A percentile compares a stretch with the other conserved stretches of the same genome.
These are phyloP conservation scores for Geoglossum cookeanum DNA, from an alignment of 2,329 filamentous ascomycete species.

Conservation along the genomic window DNA sequence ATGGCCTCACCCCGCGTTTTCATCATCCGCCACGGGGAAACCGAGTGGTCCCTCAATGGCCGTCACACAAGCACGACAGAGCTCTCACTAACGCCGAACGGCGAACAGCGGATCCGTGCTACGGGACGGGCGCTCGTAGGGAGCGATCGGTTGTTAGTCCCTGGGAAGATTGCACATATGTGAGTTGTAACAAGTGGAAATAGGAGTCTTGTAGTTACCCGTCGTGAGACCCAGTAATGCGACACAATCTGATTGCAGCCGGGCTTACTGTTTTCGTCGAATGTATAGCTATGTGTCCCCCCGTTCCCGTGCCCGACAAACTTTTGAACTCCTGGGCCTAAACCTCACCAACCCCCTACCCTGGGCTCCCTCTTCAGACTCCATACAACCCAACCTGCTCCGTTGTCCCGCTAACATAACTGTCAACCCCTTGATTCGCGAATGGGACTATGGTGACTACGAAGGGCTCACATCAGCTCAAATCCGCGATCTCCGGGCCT, in stretches of 20 bases:
- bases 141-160: slow-evolving; percentile 66
- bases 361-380: slow-evolving; percentile 16
- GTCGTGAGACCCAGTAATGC: neutral
- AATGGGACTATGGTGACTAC: slow-evolving; percentile 81
- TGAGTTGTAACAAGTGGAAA: slow-evolving; percentile 24
- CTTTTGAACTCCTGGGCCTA: slow-evolving; percentile 72
- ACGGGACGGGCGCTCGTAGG: slow-evolving; percentile 76
- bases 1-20: slow-evolving; percentile 44
- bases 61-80: slow-evolving; percentile 74
- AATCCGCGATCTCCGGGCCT: slow-evolving; percentile 39
- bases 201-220: slow-evolving; percentile 4
- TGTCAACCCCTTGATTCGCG: slow-evolving; percentile 52
- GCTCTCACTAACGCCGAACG: slow-evolving; percentile 64
- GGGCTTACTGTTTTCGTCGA: neutral
- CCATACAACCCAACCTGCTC: slow-evolving; percentile 15
- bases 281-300: slow-evolving; percentile 57
- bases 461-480: slow-evolving; percentile 58
- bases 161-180: slow-evolving; percentile 66
- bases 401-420: slow-evolving; percentile 42
- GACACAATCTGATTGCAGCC: neutral
- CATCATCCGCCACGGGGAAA: slow-evolving; percentile 79
- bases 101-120: slow-evolving; percentile 53
- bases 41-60: slow-evolving; percentile 81
- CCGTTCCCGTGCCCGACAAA: slow-evolving; percentile 63
- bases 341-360: slow-evolving; percentile 26